Conservation (phyloP, 2,329 filamentous ascomycete species). For the Aspergillus terreus region DNA sequence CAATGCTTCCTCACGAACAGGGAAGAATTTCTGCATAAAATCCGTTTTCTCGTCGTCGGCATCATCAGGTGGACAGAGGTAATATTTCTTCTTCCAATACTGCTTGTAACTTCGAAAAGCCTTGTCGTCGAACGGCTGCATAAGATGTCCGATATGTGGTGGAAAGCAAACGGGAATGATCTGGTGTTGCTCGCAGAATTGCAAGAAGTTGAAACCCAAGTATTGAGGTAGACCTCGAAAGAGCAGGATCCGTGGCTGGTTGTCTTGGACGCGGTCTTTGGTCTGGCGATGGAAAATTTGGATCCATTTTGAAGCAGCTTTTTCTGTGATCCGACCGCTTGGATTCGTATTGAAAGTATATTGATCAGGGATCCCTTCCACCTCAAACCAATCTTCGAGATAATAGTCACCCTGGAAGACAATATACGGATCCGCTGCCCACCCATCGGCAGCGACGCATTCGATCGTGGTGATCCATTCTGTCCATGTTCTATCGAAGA, state of each 20-base stretch:
- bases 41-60: background rate
- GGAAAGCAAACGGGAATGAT: background rate
- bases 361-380: background rate
- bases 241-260: background rate
- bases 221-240: background rate
- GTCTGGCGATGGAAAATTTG: background rate
- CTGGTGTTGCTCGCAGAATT: background rate
- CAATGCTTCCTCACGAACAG: background rate
- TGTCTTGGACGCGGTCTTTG: background rate
- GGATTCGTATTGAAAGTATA: background rate
- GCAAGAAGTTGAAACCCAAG: background rate
- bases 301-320: background rate
- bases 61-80: background rate
- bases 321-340: background rate
- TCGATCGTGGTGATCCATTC: slow-evolving; percentile 1
- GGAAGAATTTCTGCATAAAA: background rate
- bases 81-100: background rate
- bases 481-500: background rate
- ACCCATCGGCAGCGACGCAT: background rate
- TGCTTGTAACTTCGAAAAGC: background rate
- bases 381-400: background rate
- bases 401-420: background rate
- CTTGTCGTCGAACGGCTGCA: background rate
- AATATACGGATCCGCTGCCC: background rate
- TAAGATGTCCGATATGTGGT: background rate